A percentile compares a stretch with the other conserved stretches of the same genome.
Evolutionary conservation across 345 rosid species (phyloP).

Genomic region (Diplotaxis tenuifolia): DNA sequence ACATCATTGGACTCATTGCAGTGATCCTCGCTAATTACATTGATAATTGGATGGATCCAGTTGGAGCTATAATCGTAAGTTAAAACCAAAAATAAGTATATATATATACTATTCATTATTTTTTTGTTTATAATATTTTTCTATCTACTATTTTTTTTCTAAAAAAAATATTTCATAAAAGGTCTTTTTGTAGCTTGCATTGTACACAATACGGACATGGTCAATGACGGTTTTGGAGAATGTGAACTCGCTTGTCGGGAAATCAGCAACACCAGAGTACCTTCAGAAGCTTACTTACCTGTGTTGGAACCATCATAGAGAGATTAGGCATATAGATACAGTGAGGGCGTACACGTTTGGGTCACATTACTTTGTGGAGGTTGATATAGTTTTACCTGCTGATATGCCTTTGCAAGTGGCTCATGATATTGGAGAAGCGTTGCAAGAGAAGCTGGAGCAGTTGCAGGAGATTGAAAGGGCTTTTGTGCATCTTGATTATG

Average conservation of each 20-base stretch:
- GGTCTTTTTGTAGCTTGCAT: constrained; percentile 57
- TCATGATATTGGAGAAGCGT: constrained; percentile 84
- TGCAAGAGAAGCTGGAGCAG: constrained; percentile 91
- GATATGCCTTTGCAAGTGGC: constrained; percentile 88
- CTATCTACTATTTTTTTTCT: too few relatives aligned
- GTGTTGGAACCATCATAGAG: constrained; percentile 95
- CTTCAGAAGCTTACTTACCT: constrained; percentile 91
- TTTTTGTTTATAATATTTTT: too few relatives aligned
- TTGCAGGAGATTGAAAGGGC: constrained; percentile 91
- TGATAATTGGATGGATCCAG: constrained; percentile 87
- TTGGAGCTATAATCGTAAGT: constrained; percentile 89
- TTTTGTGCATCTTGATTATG: constrained; percentile 96
- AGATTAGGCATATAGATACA: constrained; percentile 85
- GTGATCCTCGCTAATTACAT: constrained; percentile 84
- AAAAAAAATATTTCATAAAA: too few relatives aligned
- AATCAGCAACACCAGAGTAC: constrained; percentile 81
- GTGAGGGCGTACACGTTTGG: constrained; percentile 99
- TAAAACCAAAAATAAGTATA: too few relatives aligned
- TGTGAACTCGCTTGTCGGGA: constrained; percentile 88
- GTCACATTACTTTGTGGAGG: constrained; percentile 95
- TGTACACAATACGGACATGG: constrained; percentile 98
- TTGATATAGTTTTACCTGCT: constrained; percentile 89
- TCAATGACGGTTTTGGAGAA: constrained; percentile 93
- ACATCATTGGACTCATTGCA: constrained; percentile 90
- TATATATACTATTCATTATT: too few relatives aligned